These are phyloP conservation scores for Urtica urens DNA, from an alignment of 306 rosid genomes.

Conservation along the genomic window DNA sequence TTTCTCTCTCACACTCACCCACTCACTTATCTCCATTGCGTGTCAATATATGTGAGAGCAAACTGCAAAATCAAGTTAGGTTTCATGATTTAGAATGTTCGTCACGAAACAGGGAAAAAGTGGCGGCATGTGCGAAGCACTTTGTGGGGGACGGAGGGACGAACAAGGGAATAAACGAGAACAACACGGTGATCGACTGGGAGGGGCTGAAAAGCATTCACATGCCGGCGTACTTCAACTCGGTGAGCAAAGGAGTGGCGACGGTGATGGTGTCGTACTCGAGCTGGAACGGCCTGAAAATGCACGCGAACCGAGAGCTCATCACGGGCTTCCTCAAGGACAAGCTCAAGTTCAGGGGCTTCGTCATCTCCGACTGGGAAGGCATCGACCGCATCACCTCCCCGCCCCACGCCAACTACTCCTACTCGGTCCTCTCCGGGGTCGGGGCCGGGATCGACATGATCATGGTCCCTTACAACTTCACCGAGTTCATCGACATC, in stretches of 20 bases:
- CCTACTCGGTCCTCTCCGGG: slow-evolving; percentile 62
- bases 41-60: no score
- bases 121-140: slow-evolving; percentile 97
- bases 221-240: slow-evolving; percentile 64
- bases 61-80: no score
- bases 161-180: slow-evolving; percentile 68
- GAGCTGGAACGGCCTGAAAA: slow-evolving; percentile 72
- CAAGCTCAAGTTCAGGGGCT: slow-evolving; percentile 63
- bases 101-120: slow-evolving; percentile 45
- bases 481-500: slow-evolving; percentile 39
- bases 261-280: slow-evolving; percentile 74
- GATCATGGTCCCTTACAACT: slow-evolving; percentile 68
- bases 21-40: no score
- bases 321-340: slow-evolving; percentile 56
- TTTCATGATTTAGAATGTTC: no score
- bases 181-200: slow-evolving; percentile 55
- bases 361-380: slow-evolving; percentile 79
- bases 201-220: slow-evolving; percentile 56
- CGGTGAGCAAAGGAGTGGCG: slow-evolving; percentile 65
- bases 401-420: slow-evolving; percentile 74
- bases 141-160: slow-evolving; percentile 95
- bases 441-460: slow-evolving; percentile 78
- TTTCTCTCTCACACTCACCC: no score
- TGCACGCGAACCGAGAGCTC: slow-evolving; percentile 66
- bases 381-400: slow-evolving; percentile 78